Conservation (phyloP, 192 early-diverging fungal genomes). For the Lobulomyces angularis region DNA sequence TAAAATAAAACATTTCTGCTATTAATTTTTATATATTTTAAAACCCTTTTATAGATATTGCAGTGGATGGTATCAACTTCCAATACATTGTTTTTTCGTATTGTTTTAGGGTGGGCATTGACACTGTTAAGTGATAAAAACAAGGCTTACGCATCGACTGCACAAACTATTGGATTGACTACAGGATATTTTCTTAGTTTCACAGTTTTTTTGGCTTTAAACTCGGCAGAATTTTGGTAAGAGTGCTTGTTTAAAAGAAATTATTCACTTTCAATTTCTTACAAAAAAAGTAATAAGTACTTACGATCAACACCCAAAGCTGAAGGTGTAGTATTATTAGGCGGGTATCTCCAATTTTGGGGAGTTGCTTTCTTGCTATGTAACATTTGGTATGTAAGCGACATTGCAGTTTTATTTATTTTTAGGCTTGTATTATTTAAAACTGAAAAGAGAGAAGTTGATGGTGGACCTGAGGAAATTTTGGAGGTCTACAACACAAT, state of each 20-base stretch:
- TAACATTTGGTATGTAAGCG: constrained; percentile 67
- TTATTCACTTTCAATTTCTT: not conserved
- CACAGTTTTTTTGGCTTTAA: constrained; percentile 92
- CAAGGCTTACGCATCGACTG: constrained; percentile 80
- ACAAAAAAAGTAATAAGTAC: constrained; percentile 67
- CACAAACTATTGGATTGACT: constrained; percentile 95
- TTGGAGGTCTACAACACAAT: constrained; percentile 70
- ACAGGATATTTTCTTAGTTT: constrained; percentile 91
- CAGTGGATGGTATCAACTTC: constrained; percentile 37
- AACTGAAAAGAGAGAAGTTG: constrained; percentile 3
- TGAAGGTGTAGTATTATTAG: constrained; percentile 62
- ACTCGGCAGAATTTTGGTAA: constrained; percentile 72
- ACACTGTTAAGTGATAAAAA: constrained; percentile 83
- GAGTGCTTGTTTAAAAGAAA: not conserved
- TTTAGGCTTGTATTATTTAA: not conserved
- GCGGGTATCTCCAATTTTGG: constrained; percentile 88
- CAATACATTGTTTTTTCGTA: not conserved
- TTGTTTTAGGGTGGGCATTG: constrained; percentile 70
- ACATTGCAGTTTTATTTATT: constrained; percentile 21
- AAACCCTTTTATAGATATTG: constrained; percentile 29
- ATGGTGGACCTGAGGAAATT: constrained; percentile 11
- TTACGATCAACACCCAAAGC: constrained; percentile 53
- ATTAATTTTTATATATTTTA: constrained; percentile 3
- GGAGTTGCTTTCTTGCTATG: constrained; percentile 76
- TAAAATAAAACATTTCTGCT: constrained; percentile 38